Evolutionary conservation across 2,329 filamentous ascomycete genomes (phyloP).

Genomic region (Tolypocladium guangdongense): DNA sequence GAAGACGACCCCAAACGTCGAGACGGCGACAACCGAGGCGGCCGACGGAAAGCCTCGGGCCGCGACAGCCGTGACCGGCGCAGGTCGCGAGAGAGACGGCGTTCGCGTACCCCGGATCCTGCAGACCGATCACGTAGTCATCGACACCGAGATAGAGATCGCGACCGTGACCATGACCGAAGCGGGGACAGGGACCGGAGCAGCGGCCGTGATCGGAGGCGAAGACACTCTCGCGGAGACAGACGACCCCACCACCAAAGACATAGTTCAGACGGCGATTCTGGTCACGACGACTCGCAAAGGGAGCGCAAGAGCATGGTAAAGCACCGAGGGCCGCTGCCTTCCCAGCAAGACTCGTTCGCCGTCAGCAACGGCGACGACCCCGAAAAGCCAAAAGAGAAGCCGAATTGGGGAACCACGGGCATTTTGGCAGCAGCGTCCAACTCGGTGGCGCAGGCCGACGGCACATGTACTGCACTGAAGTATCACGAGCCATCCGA

Average conservation of each 20-base stretch:
- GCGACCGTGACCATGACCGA: constrained; percentile 15
- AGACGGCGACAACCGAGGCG: constrained; percentile 9
- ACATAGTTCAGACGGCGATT: constrained; percentile 4
- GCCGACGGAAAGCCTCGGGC: constrained; percentile 10
- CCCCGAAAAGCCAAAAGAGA: constrained; percentile 59
- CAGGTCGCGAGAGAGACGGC: constrained; percentile 18
- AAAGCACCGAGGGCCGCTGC: constrained; percentile 37
- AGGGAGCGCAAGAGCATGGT: constrained; percentile 14
- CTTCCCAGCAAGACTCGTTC: constrained; percentile 50
- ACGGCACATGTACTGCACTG: constrained; percentile 65
- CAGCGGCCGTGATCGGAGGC: constrained; percentile 12
- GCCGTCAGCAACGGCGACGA: constrained; percentile 38
- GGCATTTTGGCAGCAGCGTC: constrained; percentile 80
- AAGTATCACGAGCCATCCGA: constrained; percentile 96
- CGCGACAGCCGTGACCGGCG: constrained; percentile 14
- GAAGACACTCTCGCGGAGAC: constrained; percentile 22
- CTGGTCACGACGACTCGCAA: constrained; percentile 8
- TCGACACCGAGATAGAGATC: constrained; percentile 9
- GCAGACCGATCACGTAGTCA: constrained; percentile 7
- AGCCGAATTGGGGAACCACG: constrained; percentile 74
- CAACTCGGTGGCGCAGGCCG: constrained; percentile 61
- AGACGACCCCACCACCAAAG: constrained; percentile 14
- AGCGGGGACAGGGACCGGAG: constrained; percentile 3
- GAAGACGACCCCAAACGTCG: constrained; percentile 5
- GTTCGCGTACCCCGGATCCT: constrained; percentile 20